Evolutionary conservation across 2,329 filamentous ascomycete species (phyloP).

Genomic region (Fusarium drepaniforme): DNA sequence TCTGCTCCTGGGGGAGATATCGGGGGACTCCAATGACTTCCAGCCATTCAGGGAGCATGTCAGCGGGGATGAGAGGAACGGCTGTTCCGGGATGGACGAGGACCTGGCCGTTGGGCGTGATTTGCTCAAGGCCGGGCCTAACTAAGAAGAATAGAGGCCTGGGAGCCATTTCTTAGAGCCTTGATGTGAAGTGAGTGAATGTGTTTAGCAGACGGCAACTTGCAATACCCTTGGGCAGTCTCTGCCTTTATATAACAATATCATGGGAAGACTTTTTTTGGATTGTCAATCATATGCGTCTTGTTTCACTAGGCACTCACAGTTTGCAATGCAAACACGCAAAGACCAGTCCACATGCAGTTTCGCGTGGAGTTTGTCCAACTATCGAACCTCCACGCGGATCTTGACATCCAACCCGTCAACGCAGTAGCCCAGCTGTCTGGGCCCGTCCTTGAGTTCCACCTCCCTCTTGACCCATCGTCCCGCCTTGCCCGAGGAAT

Average conservation of each 20-base stretch:
- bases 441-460: conserved; percentile 82
- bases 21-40: conserved; percentile 59
- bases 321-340: conserved; percentile 27
- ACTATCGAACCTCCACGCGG: conserved; percentile 69
- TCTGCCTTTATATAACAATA: neutral
- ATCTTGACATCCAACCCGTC: conserved; percentile 79
- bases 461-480: conserved; percentile 83
- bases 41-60: conserved; percentile 63
- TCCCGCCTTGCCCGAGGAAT: conserved; percentile 53
- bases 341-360: neutral
- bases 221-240: neutral
- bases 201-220: neutral
- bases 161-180: conserved; percentile 29
- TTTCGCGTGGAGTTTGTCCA: conserved; percentile 1
- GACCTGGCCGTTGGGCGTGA: conserved; percentile 37
- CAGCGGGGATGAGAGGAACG: conserved; percentile 67
- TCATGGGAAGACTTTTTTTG: neutral
- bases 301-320: neutral
- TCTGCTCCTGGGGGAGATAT: conserved; percentile 53
- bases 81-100: conserved; percentile 49
- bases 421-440: conserved; percentile 85
- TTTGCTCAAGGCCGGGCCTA: conserved; percentile 50
- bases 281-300: neutral
- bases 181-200: neutral
- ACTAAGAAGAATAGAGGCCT: conserved; percentile 56